Conservation (phyloP, 495 filamentous ascomycete species). For the Geopyxis carbonaria region DNA sequence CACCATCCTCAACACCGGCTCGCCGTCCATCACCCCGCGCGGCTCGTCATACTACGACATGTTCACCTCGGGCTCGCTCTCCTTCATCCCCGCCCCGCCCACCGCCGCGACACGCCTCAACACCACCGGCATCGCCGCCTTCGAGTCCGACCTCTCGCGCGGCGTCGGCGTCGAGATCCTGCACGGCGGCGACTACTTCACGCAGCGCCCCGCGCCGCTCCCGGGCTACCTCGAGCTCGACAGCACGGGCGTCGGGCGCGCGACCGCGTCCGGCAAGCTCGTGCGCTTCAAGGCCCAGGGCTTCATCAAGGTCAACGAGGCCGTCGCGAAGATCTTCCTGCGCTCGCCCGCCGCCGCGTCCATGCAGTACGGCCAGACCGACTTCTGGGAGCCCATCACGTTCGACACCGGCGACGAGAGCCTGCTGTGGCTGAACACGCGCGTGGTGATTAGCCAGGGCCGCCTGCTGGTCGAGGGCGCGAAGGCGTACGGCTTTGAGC, state of each 20-base stretch:
- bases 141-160: background rate
- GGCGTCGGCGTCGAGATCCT: background rate
- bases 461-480: background rate
- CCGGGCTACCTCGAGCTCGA: background rate
- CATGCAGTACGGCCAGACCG: background rate
- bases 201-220: background rate
- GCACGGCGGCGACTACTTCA: background rate
- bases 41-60: background rate
- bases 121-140: background rate
- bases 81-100: background rate
- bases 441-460: slow-evolving; percentile 1
- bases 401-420: background rate
- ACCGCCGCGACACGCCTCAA: background rate
- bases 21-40: background rate
- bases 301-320: background rate
- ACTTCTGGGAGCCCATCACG: background rate
- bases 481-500: slow-evolving; percentile 2
- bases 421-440: background rate
- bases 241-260: background rate
- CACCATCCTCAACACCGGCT: background rate
- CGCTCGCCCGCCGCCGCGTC: background rate
- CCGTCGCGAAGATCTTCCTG: background rate
- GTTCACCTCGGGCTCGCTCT: background rate
- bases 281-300: background rate
- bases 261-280: too few species aligned